Percentiles rank a stretch among this genome's conserved stretches.
phyloP scores from a whole-genome alignment of 1,284 basidiomycete genomes.

The Rhodotorula sp. region DNA sequence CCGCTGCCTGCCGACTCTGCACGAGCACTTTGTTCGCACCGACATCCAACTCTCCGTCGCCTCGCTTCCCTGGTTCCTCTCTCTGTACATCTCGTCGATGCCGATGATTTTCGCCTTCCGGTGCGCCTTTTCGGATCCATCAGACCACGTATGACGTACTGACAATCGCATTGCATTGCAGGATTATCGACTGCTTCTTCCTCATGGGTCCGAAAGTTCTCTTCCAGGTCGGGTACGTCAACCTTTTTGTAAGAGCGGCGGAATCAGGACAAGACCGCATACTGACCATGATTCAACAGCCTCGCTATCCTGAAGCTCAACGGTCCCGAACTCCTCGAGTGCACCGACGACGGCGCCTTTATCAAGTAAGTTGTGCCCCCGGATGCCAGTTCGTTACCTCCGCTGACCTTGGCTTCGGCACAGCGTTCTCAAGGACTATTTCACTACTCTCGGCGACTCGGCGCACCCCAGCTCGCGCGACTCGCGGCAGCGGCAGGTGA shows the following conservation, averaged over 20 bases:
- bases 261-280: background rate
- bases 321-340: constrained; percentile 86
- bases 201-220: constrained; percentile 94
- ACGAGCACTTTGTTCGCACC: constrained; percentile 86
- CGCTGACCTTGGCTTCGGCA: background rate
- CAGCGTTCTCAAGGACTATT: constrained; percentile 91
- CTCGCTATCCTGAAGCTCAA: constrained; percentile 97
- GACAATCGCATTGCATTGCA: background rate
- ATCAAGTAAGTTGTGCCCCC: constrained; percentile 63
- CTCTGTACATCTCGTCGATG: constrained; percentile 93
- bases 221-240: constrained; percentile 85
- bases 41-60: constrained; percentile 98
- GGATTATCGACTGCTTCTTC: constrained; percentile 96
- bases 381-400: background rate
- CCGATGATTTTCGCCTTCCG: constrained; percentile 98
- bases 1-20: constrained; percentile 72
- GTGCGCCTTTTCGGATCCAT: background rate
- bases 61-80: constrained; percentile 94
- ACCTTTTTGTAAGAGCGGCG: fast-evolving
- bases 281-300: constrained; percentile 8
- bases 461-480: constrained; percentile 89
- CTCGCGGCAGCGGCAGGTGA: constrained; percentile 88
- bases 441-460: constrained; percentile 87
- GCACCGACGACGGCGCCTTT: constrained; percentile 96
- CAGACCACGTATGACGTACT: too few species aligned